Percentiles rank a stretch among this genome's conserved stretches.
These are phyloP conservation scores for Trebouxia sp. DNA, from an alignment of 139 green algal genomes.

Conservation along the genomic window DNA sequence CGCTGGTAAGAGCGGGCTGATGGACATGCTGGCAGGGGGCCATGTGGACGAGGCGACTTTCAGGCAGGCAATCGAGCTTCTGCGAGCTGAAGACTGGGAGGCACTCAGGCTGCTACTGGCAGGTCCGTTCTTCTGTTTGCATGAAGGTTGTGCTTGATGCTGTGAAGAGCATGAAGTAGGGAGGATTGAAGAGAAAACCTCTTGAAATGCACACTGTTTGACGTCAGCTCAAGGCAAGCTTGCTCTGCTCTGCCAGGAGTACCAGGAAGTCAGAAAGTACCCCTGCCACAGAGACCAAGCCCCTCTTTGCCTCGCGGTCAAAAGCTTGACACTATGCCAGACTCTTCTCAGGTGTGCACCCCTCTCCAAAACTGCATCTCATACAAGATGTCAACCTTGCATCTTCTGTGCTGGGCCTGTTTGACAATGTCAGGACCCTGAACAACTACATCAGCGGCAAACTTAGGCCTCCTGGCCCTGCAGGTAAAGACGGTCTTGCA, in stretches of 20 bases:
- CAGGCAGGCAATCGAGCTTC: not conserved
- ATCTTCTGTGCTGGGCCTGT: too few relatives aligned
- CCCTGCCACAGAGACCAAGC: too few relatives aligned
- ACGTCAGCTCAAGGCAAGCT: not conserved
- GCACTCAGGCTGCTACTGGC: slow-evolving; percentile 13
- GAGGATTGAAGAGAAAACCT: not conserved
- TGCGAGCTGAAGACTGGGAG: slow-evolving; percentile 12
- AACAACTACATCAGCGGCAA: too few relatives aligned
- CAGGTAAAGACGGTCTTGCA: too few relatives aligned
- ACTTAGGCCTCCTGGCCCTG: too few relatives aligned
- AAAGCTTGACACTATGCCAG: not conserved
- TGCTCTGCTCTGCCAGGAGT: not conserved
- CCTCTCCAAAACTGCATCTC: too few relatives aligned
- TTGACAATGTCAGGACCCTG: too few relatives aligned
- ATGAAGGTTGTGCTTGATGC: not conserved
- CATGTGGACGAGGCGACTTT: slow-evolving; percentile 9
- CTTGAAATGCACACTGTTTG: not conserved
- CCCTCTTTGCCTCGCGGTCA: too few relatives aligned
- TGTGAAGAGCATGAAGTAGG: not conserved
- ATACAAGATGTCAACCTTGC: too few relatives aligned
- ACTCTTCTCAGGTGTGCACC: too few relatives aligned
- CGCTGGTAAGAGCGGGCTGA: not conserved
- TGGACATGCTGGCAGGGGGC: slow-evolving; percentile 11
- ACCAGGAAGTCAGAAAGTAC: not conserved
- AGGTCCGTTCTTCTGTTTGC: not conserved